These are phyloP conservation scores for Dictyostelium citrinum DNA, from an alignment of 78 protist species.

Conservation along the genomic window DNA sequence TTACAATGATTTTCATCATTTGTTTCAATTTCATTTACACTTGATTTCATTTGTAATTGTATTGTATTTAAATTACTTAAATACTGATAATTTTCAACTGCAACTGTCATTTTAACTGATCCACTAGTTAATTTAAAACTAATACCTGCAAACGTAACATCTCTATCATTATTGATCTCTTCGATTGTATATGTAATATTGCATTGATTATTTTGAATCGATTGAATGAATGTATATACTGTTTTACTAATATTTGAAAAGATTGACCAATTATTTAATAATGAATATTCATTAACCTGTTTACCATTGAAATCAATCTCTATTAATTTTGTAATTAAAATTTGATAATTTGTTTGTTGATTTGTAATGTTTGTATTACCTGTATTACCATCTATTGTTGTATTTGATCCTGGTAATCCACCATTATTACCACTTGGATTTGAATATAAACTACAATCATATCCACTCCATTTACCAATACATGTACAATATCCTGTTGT, in stretches of 20 bases:
- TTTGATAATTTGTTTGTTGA: conserved; percentile 6
- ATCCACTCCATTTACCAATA: not conserved
- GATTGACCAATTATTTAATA: not conserved
- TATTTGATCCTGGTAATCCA: not conserved
- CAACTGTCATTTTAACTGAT: not conserved
- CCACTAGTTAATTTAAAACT: not conserved
- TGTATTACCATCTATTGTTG: not conserved
- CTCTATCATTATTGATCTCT: not conserved
- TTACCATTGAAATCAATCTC: not conserved
- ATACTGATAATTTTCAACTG: not conserved
- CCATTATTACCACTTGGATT: not conserved
- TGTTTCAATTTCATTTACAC: not conserved
- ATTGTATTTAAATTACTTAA: not conserved
- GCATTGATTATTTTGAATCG: not conserved
- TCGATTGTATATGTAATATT: not conserved
- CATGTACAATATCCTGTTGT: not conserved
- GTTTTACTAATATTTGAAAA: not conserved
- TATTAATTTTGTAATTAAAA: not conserved
- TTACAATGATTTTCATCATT: not conserved
- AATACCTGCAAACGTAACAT: not conserved
- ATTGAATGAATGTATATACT: not conserved
- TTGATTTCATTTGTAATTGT: not conserved
- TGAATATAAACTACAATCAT: not conserved
- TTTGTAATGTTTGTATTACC: not conserved
- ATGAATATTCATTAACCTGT: not conserved